Evolutionary conservation across 2,329 filamentous ascomycete species (phyloP).

Genomic region (Aaosphaeria arxii): DNA sequence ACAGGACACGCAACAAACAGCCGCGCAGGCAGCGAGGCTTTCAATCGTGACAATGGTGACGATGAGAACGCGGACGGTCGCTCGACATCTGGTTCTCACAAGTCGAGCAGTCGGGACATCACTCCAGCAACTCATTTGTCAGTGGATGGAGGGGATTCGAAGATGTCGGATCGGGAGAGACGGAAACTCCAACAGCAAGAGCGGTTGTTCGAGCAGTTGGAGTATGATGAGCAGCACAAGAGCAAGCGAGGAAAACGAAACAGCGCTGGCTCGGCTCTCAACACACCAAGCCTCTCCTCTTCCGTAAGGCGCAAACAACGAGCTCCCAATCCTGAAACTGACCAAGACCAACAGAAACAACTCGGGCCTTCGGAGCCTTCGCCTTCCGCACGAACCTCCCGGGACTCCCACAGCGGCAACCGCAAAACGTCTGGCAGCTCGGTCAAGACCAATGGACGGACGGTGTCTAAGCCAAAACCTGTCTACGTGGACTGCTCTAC

Average conservation of each 20-base stretch:
- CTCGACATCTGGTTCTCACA: slow-evolving; percentile 57
- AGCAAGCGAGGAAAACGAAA: slow-evolving; percentile 55
- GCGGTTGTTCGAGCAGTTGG: slow-evolving; percentile 60
- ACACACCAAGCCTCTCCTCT: slow-evolving; percentile 46
- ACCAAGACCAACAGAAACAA: slow-evolving; percentile 30
- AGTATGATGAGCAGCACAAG: slow-evolving; percentile 54
- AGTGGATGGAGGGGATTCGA: slow-evolving; percentile 45
- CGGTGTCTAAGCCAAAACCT: slow-evolving; percentile 25
- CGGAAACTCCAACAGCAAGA: slow-evolving; percentile 63
- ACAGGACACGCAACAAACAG: slow-evolving; percentile 54
- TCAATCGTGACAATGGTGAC: slow-evolving; percentile 49
- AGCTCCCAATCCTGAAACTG: slow-evolving; percentile 15
- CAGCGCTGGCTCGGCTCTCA: slow-evolving; percentile 53
- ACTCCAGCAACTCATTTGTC: slow-evolving; percentile 56
- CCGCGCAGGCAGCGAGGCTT: slow-evolving; percentile 58
- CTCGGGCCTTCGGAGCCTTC: slow-evolving; percentile 34
- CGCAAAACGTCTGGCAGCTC: slow-evolving; percentile 37
- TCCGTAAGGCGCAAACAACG: slow-evolving; percentile 33
- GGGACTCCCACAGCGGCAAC: slow-evolving; percentile 33
- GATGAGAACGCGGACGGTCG: slow-evolving; percentile 56
- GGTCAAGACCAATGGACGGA: slow-evolving; percentile 36
- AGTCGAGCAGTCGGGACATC: slow-evolving; percentile 58
- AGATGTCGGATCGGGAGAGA: slow-evolving; percentile 60
- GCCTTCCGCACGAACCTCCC: slow-evolving; percentile 29
- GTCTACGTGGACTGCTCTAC: slow-evolving; percentile 32